phyloP scores from a whole-genome alignment of 768 basidiomycete species.

The Fibroporia radiculosa region DNA sequence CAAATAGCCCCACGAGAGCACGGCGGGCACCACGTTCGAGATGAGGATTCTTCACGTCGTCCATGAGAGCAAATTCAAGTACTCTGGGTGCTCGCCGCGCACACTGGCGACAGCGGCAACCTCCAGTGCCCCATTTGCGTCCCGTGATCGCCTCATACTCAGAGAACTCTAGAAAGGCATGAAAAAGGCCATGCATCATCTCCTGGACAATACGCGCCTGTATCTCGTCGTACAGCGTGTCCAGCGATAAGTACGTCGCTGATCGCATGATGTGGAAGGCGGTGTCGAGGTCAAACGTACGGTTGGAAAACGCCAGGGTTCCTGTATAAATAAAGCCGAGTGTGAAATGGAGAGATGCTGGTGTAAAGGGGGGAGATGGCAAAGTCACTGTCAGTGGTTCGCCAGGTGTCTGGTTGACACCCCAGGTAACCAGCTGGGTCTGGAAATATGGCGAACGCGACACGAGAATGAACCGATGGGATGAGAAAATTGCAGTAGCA shows the following conservation, averaged over 20 bases:
- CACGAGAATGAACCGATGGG: constrained; percentile 88
- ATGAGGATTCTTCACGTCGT: constrained; percentile 69
- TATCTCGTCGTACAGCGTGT: constrained; percentile 68
- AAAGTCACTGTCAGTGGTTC: constrained; percentile 61
- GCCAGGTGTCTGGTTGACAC: constrained; percentile 27
- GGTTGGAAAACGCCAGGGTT: constrained; percentile 86
- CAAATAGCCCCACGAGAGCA: constrained; percentile 77
- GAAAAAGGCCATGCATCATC: constrained; percentile 86
- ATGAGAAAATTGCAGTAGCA: constrained; percentile 79
- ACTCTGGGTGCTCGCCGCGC: constrained; percentile 73
- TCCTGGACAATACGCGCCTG: constrained; percentile 80
- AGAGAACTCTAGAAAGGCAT: constrained; percentile 72
- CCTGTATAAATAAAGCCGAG: constrained; percentile 94
- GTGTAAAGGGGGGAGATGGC: constrained; percentile 91
- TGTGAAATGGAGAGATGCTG: constrained; percentile 88
- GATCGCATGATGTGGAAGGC: constrained; percentile 85
- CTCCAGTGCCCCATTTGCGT: constrained; percentile 76
- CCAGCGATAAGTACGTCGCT: constrained; percentile 70
- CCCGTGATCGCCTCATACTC: constrained; percentile 69
- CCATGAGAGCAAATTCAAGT: constrained; percentile 68
- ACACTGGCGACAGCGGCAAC: constrained; percentile 81
- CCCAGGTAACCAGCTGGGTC: constrained; percentile 67
- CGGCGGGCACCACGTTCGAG: constrained; percentile 68
- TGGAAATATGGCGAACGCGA: constrained; percentile 88
- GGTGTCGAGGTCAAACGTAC: constrained; percentile 88